Evolutionary conservation across 2,329 filamentous ascomycete genomes (phyloP).

Genomic region (Penicillium sp.): DNA sequence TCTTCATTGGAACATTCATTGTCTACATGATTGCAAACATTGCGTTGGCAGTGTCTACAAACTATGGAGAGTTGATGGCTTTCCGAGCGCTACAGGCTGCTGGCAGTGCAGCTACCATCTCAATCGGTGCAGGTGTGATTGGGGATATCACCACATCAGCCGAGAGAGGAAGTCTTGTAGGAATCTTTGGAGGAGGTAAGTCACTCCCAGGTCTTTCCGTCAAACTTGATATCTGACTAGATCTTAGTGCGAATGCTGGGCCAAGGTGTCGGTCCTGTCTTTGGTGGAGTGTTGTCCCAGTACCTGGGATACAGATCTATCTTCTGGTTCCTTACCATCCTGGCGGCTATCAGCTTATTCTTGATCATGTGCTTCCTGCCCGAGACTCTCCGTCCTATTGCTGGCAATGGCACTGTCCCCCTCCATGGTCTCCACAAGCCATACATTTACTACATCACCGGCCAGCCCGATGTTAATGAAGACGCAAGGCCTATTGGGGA

Average conservation of each 20-base stretch:
- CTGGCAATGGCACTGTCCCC: constrained; percentile 45
- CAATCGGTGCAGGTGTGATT: constrained; percentile 49
- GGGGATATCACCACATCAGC: constrained; percentile 40
- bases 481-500: constrained; percentile 9
- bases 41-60: constrained; percentile 45
- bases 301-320: constrained; percentile 41
- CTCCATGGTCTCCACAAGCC: constrained; percentile 45
- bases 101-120: constrained; percentile 51
- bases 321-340: constrained; percentile 45
- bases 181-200: constrained; percentile 40
- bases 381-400: constrained; percentile 47
- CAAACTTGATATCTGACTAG: not conserved
- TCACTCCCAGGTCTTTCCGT: not conserved
- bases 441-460: constrained; percentile 33
- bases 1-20: constrained; percentile 48
- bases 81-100: constrained; percentile 51
- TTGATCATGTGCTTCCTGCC: constrained; percentile 42
- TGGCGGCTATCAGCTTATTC: constrained; percentile 36
- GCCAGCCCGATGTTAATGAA: constrained; percentile 20
- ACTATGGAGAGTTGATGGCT: constrained; percentile 45
- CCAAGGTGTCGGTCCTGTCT: constrained; percentile 48
- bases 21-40: constrained; percentile 52
- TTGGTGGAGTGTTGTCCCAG: constrained; percentile 40
- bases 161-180: constrained; percentile 43
- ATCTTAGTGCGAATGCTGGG: constrained; percentile 41